Evolutionary conservation across 257 asterid species (phyloP).

Genomic region (Gardenia jasminoides): DNA sequence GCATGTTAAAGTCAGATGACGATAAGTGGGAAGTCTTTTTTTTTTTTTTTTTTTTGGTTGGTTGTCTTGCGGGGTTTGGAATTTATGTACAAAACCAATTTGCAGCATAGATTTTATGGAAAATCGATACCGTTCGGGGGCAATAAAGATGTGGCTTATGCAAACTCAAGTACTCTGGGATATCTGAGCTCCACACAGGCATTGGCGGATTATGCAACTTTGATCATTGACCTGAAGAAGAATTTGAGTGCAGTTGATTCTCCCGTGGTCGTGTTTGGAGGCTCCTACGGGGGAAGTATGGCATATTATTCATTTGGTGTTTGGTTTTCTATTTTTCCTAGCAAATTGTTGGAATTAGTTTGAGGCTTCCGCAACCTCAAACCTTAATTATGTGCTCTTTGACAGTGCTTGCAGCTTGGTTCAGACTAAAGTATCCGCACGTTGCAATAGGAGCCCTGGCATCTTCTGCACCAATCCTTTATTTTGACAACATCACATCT

Average conservation of each 20-base stretch:
- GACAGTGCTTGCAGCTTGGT: constrained; percentile 98
- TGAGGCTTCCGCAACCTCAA: too few species aligned
- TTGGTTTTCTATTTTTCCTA: neutral
- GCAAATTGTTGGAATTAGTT: neutral
- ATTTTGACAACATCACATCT: constrained; percentile 81
- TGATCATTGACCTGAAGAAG: constrained; percentile 65
- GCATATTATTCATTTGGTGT: neutral
- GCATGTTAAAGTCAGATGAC: neutral
- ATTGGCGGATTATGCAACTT: constrained; percentile 80
- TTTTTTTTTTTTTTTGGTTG: neutral
- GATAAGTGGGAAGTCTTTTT: neutral
- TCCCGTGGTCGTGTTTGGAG: constrained; percentile 89
- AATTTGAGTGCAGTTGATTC: constrained; percentile 60
- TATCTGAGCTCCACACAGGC: constrained; percentile 83
- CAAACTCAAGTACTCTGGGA: constrained; percentile 80
- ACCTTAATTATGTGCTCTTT: too few species aligned
- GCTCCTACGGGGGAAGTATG: constrained; percentile 94
- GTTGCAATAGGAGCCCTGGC: constrained; percentile 84
- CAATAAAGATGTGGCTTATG: constrained; percentile 45
- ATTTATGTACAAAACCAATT: neutral
- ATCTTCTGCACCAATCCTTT: constrained; percentile 91
- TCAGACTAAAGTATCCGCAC: constrained; percentile 90
- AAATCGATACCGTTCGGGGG: constrained; percentile 82
- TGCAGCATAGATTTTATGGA: constrained; percentile 91
- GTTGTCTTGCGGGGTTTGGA: too few species aligned